Evolutionary conservation across 495 filamentous ascomycete species (phyloP), one percentile per base, ranked within the genome.

Genomic region (Xylaria scruposa): DNA sequence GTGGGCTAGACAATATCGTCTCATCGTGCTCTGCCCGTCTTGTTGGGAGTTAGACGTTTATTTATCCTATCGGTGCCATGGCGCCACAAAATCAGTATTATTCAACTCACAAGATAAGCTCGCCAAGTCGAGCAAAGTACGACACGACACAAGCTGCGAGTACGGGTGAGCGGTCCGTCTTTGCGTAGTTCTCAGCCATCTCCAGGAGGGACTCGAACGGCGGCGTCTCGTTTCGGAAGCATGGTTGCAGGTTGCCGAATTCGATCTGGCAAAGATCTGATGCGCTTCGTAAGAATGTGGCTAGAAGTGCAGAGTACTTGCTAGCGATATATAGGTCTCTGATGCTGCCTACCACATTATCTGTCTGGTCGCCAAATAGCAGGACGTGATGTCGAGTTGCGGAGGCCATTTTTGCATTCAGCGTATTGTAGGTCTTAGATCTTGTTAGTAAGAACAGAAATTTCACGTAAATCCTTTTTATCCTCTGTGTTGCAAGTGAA

Each of bases 191-290:
- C 31, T 72, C 70, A 7, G 63, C 62, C 70, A 68, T 59, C n/a
- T 72, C 63, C 7, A 67, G 44, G n/a, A 72, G 63, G 19, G 70
- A 67, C n/a, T 72, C 70, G 51, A 68, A 61, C 3, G 63, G 31
- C 17, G 63, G 54, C 4, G 38, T 65, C 54, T 72, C 63, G 10
- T 54, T 31, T 4, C 53, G 38, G 44, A 72, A 67, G 42, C 38
- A 29, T 51, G 53, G 63, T 42, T 68, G 63, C 19, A 72, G 40
- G 54, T 67, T 67, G 7, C 70, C 63, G 64, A 72, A 61, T 21
- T 68, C 70, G n/a, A 68, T 61, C 54, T 68, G 70, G 54, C 70
- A 72, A 40, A 72, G 8, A 68, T 72, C 70, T 10, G 70, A 72
- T 29, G 70, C 63, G 42, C 68, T 54, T 44, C 53, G 53, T 33